Evolutionary conservation across 108 stramenopile genomes (phyloP), one percentile per base, ranked within the genome.

Genomic region (Fragilaria crotonensis): DNA sequence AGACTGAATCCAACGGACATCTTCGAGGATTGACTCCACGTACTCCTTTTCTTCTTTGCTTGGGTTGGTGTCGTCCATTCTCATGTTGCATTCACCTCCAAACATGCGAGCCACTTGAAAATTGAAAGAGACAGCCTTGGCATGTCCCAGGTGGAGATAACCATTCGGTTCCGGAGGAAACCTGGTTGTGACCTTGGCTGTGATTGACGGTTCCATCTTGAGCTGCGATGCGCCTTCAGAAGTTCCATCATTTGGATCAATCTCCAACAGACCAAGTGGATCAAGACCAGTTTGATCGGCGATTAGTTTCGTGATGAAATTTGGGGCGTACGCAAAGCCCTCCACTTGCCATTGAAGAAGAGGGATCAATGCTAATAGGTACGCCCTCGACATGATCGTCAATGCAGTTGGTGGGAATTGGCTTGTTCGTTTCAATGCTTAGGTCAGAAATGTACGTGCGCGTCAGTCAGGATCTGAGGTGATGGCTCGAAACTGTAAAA

Each of bases 151-250:
- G 73, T 99, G 99, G 45, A 99, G 80, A 63, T 96, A 98, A 21
- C 99, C 99, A 48, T 95, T 96, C 20, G 98, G 98, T 77, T 99
- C 98, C 0, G 98, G 98, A 7, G 98, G 98, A 66, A 99, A 99
- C 4, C 98, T 78, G 53, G 95, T 98, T 36, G 69, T 78, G 25
- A 95, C 70, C 3, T 48, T 20, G 17, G 18, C 27, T 28, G 2
- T 47, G 26, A 57, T 5, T 18, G 26, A 14, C 17, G 33, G 59
- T 4, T 27, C 28, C 22, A 45, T 49, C 25, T 68, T 14, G n/a
- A 25, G 27, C 44, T 25, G 19, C 3, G 11, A 14, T 1, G 21
- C 20, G 2, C 19, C n/a, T 32, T 56, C 33, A 3, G 23, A 22
- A 23, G n/a, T 29, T n/a, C n/a, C n/a, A 9, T 28, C 52, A 19